Conservation (phyloP, 306 rosid genomes). For the Senna siamea region DNA sequence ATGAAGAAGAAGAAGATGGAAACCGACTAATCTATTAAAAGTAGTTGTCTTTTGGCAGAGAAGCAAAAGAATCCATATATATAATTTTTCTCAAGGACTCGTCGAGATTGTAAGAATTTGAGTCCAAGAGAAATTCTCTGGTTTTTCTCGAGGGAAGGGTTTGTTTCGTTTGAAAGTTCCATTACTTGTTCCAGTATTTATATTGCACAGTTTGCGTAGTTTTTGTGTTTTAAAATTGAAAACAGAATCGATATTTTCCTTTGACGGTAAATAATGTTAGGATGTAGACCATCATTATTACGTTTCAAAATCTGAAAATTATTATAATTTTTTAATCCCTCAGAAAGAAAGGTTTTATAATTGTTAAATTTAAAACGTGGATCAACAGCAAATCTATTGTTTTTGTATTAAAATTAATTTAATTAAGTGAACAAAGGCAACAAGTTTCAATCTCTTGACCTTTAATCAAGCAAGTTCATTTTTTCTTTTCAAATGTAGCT, state of each 20-base stretch:
- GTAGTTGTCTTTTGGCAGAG: neutral
- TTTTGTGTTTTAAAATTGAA: neutral
- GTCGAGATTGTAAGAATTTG: conserved; percentile 45
- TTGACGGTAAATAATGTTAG: conserved; percentile 38
- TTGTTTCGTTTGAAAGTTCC: conserved; percentile 39
- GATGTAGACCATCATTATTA: neutral
- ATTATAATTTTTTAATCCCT: too few species aligned
- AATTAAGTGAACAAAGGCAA: neutral
- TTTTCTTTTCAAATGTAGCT: neutral
- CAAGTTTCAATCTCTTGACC: conserved; percentile 9
- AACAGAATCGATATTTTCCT: neutral
- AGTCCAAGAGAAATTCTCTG: conserved; percentile 55
- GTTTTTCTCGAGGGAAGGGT: neutral
- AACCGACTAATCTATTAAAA: conserved; percentile 22
- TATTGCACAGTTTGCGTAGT: neutral
- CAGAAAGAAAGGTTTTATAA: neutral
- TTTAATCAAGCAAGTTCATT: neutral
- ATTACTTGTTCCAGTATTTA: neutral
- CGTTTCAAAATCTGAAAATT: neutral
- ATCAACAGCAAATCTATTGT: neutral
- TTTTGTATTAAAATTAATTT: neutral
- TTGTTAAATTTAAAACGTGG: neutral
- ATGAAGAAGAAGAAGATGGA: conserved; percentile 27
- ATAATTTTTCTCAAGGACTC: conserved; percentile 19
- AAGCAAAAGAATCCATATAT: conserved; percentile 37